These are phyloP conservation scores for Tremellales sp. DNA, from an alignment of 1,284 basidiomycete species.

Conservation along the genomic window DNA sequence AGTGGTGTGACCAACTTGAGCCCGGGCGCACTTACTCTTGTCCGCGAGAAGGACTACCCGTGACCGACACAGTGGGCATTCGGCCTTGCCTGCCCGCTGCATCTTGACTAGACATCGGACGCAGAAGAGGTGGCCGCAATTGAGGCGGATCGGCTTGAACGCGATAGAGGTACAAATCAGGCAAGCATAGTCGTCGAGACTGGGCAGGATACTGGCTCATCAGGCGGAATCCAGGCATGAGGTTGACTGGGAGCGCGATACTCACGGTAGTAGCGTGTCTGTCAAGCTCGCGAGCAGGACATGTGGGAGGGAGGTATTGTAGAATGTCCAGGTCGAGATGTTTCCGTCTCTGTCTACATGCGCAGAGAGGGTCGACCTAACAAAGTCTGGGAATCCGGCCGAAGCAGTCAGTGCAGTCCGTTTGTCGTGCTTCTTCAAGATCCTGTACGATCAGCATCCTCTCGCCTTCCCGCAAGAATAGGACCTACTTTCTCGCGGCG, in stretches of 20 bases:
- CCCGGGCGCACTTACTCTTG: slow-evolving; percentile 54
- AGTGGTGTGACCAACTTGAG: slow-evolving; percentile 2
- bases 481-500: slow-evolving; percentile 65
- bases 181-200: slow-evolving; percentile 64
- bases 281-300: slow-evolving; percentile 81
- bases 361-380: slow-evolving; percentile 40
- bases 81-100: slow-evolving; percentile 73
- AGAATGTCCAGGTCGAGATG: slow-evolving; percentile 49
- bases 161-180: slow-evolving; percentile 75
- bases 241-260: slow-evolving; percentile 16
- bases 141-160: slow-evolving; percentile 80
- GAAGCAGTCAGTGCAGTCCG: slow-evolving; percentile 57
- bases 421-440: slow-evolving; percentile 92
- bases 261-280: slow-evolving; percentile 68
- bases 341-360: slow-evolving; percentile 34
- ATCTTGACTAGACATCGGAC: slow-evolving; percentile 89
- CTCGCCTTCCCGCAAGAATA: neutral
- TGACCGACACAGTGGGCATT: slow-evolving; percentile 83
- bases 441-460: no score
- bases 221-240: slow-evolving; percentile 36
- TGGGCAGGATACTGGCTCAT: slow-evolving; percentile 39
- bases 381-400: slow-evolving; percentile 48
- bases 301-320: slow-evolving; percentile 62
- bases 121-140: slow-evolving; percentile 87
- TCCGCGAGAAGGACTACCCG: slow-evolving; percentile 71